A percentile compares a stretch with the other conserved stretches of the same genome.
Evolutionary conservation across 306 rosid genomes (phyloP).

Genomic region (Citrullus amarus): DNA sequence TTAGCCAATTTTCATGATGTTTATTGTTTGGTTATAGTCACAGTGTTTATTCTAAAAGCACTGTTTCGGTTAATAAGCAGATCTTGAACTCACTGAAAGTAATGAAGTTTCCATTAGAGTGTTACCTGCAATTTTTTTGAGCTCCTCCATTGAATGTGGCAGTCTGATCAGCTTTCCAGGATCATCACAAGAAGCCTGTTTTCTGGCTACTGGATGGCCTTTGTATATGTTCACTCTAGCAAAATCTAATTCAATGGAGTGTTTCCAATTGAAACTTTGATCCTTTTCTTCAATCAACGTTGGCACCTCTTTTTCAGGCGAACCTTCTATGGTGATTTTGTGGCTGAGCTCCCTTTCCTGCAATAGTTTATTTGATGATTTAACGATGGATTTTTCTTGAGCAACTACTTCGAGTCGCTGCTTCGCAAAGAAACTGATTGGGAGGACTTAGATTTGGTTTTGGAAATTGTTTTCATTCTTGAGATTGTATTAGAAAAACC

Average conservation of each 20-base stretch:
- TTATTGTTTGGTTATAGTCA: not conserved
- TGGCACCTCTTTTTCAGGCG: conserved; percentile 15
- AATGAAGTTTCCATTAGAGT: not conserved
- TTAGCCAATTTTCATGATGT: not conserved
- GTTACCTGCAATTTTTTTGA: conserved; percentile 67
- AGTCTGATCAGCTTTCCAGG: conserved; percentile 67
- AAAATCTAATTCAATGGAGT: conserved; percentile 17
- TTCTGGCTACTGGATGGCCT: conserved; percentile 61
- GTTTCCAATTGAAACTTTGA: conserved; percentile 16
- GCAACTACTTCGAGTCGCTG: not conserved
- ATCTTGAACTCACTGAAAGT: not conserved
- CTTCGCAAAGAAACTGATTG: not conserved
- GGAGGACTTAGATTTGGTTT: not conserved
- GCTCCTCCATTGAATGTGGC: conserved; percentile 67
- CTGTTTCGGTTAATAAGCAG: not conserved
- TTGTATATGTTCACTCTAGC: conserved; percentile 61
- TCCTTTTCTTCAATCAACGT: conserved; percentile 20
- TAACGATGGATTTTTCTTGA: conserved; percentile 5
- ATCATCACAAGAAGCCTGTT: conserved; percentile 30
- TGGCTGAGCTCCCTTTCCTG: conserved; percentile 44
- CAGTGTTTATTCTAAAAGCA: not conserved
- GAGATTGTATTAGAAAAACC: too few species aligned
- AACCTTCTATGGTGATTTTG: conserved; percentile 35
- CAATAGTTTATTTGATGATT: conserved; percentile 29
- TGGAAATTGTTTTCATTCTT: not conserved